Percentiles rank a stretch among this genome's conserved stretches.
Conservation (phyloP, 2,329 filamentous ascomycete genomes). For the Macrophomina pseudophaseolina region DNA sequence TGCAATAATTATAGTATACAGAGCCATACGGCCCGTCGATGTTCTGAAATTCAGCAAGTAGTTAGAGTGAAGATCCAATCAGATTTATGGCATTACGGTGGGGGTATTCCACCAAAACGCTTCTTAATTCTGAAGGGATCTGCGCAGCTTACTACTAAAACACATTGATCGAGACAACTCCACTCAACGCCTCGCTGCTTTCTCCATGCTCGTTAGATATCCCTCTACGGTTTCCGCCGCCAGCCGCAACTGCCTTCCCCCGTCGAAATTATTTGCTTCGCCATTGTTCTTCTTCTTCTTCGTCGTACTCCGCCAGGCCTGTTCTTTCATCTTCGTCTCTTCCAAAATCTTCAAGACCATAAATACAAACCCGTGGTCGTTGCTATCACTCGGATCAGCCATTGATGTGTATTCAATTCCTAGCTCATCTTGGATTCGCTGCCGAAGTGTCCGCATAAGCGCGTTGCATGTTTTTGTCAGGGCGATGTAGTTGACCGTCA, state of each 20-base stretch:
- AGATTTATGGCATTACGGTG: too few species aligned
- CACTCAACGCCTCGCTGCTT: not conserved
- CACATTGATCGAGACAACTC: too few species aligned
- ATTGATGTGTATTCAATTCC: not conserved
- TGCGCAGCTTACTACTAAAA: too few species aligned
- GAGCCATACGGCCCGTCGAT: too few species aligned
- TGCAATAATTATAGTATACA: too few species aligned
- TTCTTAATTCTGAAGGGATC: too few species aligned
- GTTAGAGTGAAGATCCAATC: too few species aligned
- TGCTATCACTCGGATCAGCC: not conserved
- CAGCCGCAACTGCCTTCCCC: not conserved
- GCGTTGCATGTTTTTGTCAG: not conserved
- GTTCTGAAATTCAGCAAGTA: too few species aligned
- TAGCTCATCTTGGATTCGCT: not conserved
- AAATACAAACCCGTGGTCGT: not conserved
- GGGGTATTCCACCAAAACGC: too few species aligned
- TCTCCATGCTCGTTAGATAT: not conserved
- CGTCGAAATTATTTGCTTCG: not conserved
- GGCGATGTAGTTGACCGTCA: not conserved
- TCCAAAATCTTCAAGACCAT: conserved; percentile 1
- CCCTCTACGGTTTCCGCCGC: not conserved
- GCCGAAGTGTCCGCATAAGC: not conserved
- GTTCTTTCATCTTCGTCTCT: not conserved
- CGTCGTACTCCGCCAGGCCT: too few species aligned
- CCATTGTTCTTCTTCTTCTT: not conserved